Percentiles rank a stretch among this genome's conserved stretches.
Conservation (phyloP, 805 yeast genomes). For the Starmerella sp. region DNA sequence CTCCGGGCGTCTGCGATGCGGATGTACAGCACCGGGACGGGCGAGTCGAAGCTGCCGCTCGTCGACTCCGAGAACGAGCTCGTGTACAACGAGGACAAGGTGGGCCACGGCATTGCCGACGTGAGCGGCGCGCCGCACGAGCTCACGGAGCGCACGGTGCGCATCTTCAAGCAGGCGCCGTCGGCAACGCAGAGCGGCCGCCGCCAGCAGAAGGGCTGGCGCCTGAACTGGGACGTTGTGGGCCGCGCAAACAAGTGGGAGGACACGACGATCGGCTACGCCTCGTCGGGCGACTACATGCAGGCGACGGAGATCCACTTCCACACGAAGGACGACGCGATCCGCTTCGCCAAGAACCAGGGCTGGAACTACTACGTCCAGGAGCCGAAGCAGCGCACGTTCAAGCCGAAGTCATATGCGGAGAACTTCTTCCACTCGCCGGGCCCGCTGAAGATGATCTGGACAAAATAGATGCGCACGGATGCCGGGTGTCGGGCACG, state of each 20-base stretch:
- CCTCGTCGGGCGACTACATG: slow-evolving; percentile 66
- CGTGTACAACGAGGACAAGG: slow-evolving; percentile 12
- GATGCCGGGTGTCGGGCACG: no score
- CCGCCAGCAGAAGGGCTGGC: slow-evolving; percentile 42
- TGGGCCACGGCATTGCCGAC: slow-evolving; percentile 10
- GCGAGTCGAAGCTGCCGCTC: slow-evolving; percentile 4
- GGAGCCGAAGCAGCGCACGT: slow-evolving; percentile 66
- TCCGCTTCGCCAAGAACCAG: slow-evolving; percentile 67
- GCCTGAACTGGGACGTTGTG: slow-evolving; percentile 71
- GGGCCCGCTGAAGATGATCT: slow-evolving; percentile 65
- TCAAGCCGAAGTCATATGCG: slow-evolving; percentile 65
- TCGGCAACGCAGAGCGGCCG: slow-evolving; percentile 71
- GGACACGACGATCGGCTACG: slow-evolving; percentile 79
- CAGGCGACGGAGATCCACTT: slow-evolving; percentile 66
- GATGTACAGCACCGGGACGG: slow-evolving; percentile 5
- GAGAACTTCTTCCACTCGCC: slow-evolving; percentile 56
- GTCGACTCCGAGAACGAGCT: slow-evolving; percentile 13
- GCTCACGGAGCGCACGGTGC: slow-evolving; percentile 50
- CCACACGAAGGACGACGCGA: slow-evolving; percentile 63
- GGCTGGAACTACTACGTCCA: slow-evolving; percentile 78
- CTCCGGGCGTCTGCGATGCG: background rate
- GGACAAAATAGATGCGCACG: slow-evolving; percentile 48
- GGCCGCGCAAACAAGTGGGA: slow-evolving; percentile 79
- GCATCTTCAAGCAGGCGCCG: slow-evolving; percentile 67
- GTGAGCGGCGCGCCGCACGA: slow-evolving; percentile 61